Base-by-base conservation (phyloP, 1,284 basidiomycete genomes). In the Sporisorium sorghi region DNA sequence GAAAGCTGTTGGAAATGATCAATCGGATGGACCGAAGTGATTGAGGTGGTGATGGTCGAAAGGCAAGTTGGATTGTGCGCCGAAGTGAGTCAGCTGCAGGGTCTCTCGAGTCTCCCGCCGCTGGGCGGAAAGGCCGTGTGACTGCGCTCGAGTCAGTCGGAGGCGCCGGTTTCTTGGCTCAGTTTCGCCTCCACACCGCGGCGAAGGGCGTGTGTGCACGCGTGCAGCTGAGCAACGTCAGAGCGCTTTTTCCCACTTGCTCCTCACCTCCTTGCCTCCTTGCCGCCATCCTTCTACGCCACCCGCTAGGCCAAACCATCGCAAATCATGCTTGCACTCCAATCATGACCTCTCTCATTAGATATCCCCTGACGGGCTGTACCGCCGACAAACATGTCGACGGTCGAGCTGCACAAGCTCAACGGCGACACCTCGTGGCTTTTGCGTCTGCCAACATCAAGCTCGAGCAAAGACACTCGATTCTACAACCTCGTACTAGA, bases 381-480 rank as follows among this genome's bases (percentile, higher is more conserved):
- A n/a, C n/a, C 42, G 30, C 5, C 48, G 28, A 11, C 3, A 33
- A 42, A 42, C 6, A 70, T 70, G 67, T 37, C 49, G 2, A 43
- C 44, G 11, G 63, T 74, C 11, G 49, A 70, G 52, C 26, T 74
- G 52, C 62, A 70, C 62, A 74, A 70, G 47, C 62, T 74, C 54
- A 74, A 74, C 37, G 72, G 67, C 35, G 72, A 74, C 44, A 70
- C 72, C 5, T 65, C 66, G 10, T 74, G 72, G 72, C 62, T 74
- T 5, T 19, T 74, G 14, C 66, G 59, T 21, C 37, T 74, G 3
- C 71, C 70, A 3, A 35, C 10, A 7, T 21, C 40, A 10, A 15
- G 15, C 17, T 23, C 21, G 9, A 2, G 15, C 33, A 28, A 14
- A 5, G 32, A 42, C 15, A 17, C 19, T 17, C 21, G 37, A 5